Conservation (phyloP, 2,329 filamentous ascomycete genomes). For the Chrysoporthe cubensis region DNA sequence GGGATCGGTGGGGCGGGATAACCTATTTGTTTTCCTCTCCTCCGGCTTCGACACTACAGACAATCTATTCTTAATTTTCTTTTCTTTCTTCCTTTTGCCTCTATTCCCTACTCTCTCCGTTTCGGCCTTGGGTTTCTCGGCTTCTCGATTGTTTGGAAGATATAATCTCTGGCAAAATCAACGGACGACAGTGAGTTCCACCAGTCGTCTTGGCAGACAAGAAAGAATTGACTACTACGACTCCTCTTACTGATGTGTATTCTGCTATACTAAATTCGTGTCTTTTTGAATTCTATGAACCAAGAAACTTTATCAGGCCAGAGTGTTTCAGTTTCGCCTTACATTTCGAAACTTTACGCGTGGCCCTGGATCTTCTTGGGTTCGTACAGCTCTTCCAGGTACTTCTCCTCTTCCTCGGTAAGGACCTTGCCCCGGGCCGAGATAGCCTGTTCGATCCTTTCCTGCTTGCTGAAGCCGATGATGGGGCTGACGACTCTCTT, state of each 20-base stretch:
- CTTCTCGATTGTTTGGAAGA: no score
- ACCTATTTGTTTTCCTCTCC: not conserved
- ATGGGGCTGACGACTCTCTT: slow-evolving; percentile 61
- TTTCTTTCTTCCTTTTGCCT: not conserved
- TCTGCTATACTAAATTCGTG: no score
- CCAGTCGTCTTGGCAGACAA: no score
- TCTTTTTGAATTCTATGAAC: no score
- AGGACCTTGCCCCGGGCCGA: slow-evolving; percentile 50
- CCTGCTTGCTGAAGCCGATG: slow-evolving; percentile 61
- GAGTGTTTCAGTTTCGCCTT: not conserved
- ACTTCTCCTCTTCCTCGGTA: slow-evolving; percentile 61
- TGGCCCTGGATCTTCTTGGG: slow-evolving; percentile 52
- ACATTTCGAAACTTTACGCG: slow-evolving; percentile 17
- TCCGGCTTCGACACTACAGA: no score
- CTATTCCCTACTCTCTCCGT: not conserved
- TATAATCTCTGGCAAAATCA: no score
- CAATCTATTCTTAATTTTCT: not conserved
- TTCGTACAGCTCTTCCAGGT: slow-evolving; percentile 65
- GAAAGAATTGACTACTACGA: no score
- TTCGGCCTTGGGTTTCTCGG: not conserved
- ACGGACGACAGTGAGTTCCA: no score
- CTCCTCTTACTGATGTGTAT: no score
- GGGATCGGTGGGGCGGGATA: no score
- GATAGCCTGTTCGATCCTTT: slow-evolving; percentile 66
- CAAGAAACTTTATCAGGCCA: not conserved